These are phyloP conservation scores for Gnetum montanum DNA, from an alignment of 75 land plant genomes.

Conservation along the genomic window DNA sequence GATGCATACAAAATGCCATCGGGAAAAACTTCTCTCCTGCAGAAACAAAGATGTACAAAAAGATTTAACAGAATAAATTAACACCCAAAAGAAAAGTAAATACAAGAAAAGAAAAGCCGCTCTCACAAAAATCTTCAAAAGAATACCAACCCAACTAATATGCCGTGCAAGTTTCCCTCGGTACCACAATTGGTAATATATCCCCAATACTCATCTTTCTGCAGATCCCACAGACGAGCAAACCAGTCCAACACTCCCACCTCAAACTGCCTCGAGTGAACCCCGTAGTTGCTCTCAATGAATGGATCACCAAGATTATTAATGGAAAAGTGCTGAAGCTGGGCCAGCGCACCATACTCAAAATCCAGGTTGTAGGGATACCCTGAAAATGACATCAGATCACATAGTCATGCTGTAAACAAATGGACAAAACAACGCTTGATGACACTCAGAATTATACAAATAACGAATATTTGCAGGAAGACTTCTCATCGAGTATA, in stretches of 20 bases:
- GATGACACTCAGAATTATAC: too few relatives aligned
- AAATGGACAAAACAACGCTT: too few relatives aligned
- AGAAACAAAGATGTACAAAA: conserved; percentile 3
- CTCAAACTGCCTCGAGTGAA: conserved; percentile 97
- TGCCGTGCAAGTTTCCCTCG: conserved; percentile 98
- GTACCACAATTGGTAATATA: conserved; percentile 99
- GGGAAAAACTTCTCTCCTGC: conserved; percentile 90
- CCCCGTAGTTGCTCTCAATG: conserved; percentile 99
- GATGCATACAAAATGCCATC: conserved; percentile 96
- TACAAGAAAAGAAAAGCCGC: not conserved
- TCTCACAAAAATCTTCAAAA: not conserved
- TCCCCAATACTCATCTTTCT: conserved; percentile 97
- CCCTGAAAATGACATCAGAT: conserved; percentile 41
- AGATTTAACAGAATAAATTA: not conserved
- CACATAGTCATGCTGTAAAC: too few relatives aligned
- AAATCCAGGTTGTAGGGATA: conserved; percentile 98
- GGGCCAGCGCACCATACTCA: conserved; percentile 91
- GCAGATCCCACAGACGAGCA: conserved; percentile 96
- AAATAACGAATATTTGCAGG: too few relatives aligned
- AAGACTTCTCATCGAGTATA: too few relatives aligned
- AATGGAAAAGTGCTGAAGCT: conserved; percentile 95
- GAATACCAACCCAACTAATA: conserved; percentile 79
- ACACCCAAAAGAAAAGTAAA: not conserved
- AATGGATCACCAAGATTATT: conserved; percentile 99
- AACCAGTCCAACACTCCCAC: conserved; percentile 99